Evolutionary conservation across 2,329 filamentous ascomycete species (phyloP), one percentile per base, ranked within the genome.

Genomic region (Myriosclerotinia curreyana): DNA sequence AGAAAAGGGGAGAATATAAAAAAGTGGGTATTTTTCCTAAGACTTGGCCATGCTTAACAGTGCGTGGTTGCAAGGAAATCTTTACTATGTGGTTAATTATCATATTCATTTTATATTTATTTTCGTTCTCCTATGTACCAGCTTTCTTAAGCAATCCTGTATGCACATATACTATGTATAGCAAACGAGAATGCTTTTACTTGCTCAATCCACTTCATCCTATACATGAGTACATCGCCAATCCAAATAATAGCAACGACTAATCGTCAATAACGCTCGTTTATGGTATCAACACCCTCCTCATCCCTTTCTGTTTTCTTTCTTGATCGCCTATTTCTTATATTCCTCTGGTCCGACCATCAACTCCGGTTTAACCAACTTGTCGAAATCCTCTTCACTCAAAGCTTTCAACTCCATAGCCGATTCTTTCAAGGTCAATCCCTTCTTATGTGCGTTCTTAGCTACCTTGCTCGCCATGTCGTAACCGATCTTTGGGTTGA

Each of bases 391-490:
- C 74, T 90, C 91, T 75, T 88, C 87, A 69, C 87, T 94, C 70
- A 98, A 81, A 53, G 92, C 94, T 71, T 96, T 85, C 70, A 99
- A 85, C 82, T 98, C 91, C 83, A 98, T 87, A 25, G 95, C 94
- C 74, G 90, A 94, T 80, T 96, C 81, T 83, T 97, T 97, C 65
- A 99, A 85, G 31, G 92, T 97, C 60, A 94, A 80, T 42, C 92
- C 92, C 86, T 98, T 98, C 86, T 97, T 97, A 82, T 99, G 95
- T 20, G 95, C 95, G 75, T 99, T 96, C 88, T 97, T 97, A 74
- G 93, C 93, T 31, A 96, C 93, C 83, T 96, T 96, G 79, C 88
- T 92, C 60, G 93, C 93, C 91, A 96, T 96, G 76, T 97, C 93
- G 79, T 97, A 96, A 66, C 93, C 94, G 75, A 98, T 97, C 78